Evolutionary conservation across 495 filamentous ascomycete species (phyloP).

Genomic region (Achaetomiella virescens): DNA sequence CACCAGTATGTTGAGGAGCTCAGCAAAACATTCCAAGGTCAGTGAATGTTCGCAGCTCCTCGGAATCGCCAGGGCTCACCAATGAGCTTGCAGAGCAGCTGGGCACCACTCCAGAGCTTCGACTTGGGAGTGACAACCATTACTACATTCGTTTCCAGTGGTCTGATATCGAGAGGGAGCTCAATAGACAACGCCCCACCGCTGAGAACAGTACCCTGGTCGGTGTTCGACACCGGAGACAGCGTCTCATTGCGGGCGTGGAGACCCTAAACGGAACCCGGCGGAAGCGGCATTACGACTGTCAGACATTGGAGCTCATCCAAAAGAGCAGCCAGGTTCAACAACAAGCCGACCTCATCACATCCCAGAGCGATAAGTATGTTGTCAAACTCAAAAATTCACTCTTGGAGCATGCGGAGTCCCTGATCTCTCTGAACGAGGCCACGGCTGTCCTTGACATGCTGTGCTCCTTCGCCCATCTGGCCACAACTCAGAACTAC

Average conservation of each 20-base stretch:
- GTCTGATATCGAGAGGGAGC: slow-evolving; percentile 54
- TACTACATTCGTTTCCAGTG: slow-evolving; percentile 67
- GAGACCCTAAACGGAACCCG: slow-evolving; percentile 64
- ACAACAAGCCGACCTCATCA: slow-evolving; percentile 68
- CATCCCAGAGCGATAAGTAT: slow-evolving; percentile 66
- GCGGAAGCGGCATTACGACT: slow-evolving; percentile 70
- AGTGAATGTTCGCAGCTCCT: neutral
- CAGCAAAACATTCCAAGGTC: slow-evolving; percentile 39
- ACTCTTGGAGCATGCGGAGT: slow-evolving; percentile 59
- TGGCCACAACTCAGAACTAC: slow-evolving; percentile 73
- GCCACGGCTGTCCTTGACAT: slow-evolving; percentile 88
- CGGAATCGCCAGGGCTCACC: slow-evolving; percentile 39
- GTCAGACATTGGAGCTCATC: slow-evolving; percentile 76
- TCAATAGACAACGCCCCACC: slow-evolving; percentile 51
- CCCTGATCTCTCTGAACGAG: slow-evolving; percentile 74
- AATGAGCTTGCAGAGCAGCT: slow-evolving; percentile 8
- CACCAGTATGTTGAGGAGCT: slow-evolving; percentile 62
- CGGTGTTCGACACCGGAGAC: neutral
- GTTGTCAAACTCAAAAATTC: slow-evolving; percentile 63
- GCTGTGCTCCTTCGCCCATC: slow-evolving; percentile 74
- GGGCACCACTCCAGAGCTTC: slow-evolving; percentile 45
- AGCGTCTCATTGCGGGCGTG: slow-evolving; percentile 8
- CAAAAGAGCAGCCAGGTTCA: slow-evolving; percentile 55
- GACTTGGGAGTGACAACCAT: slow-evolving; percentile 68
- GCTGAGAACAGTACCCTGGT: neutral